Percentiles rank a stretch among this genome's conserved stretches.
phyloP scores from a whole-genome alignment of 2,329 filamentous ascomycete species.

The Cercospora zeae-maydis region DNA sequence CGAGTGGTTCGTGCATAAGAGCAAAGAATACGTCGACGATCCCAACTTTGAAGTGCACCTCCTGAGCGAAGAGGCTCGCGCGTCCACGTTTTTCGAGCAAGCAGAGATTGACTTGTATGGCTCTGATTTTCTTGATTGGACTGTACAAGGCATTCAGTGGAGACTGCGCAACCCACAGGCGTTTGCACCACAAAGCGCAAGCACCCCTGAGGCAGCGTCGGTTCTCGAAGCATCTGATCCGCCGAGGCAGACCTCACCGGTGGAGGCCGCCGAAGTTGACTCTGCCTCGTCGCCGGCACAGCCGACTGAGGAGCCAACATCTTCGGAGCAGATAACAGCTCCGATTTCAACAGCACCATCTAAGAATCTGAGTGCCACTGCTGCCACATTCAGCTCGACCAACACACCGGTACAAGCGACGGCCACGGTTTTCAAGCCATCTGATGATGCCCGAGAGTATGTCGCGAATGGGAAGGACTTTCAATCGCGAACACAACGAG shows the following conservation, averaged over 20 bases:
- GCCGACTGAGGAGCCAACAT: neutral
- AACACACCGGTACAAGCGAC: constrained; percentile 2
- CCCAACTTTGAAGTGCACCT: constrained; percentile 22
- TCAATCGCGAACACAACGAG: neutral
- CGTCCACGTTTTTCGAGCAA: constrained; percentile 27
- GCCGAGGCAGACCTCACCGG: neutral
- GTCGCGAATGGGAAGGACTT: neutral
- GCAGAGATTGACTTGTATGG: constrained; percentile 21
- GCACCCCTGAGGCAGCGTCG: neutral
- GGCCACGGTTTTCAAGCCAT: neutral
- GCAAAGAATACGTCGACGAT: constrained; percentile 22
- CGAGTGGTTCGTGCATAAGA: constrained; percentile 27
- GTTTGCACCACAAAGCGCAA: neutral
- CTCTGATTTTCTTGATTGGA: constrained; percentile 21
- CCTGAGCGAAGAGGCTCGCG: constrained; percentile 19
- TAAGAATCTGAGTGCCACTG: neutral
- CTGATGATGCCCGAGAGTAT: neutral
- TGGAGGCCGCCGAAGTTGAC: neutral
- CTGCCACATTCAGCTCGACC: constrained; percentile 4
- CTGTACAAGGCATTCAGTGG: constrained; percentile 20
- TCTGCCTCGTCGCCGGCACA: neutral
- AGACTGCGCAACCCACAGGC: constrained; percentile 1
- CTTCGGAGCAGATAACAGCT: neutral
- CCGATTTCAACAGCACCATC: neutral
- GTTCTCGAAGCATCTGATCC: neutral